phyloP scores from a whole-genome alignment of 2,329 filamentous ascomycete genomes.

The Ophiostoma sp. region DNA sequence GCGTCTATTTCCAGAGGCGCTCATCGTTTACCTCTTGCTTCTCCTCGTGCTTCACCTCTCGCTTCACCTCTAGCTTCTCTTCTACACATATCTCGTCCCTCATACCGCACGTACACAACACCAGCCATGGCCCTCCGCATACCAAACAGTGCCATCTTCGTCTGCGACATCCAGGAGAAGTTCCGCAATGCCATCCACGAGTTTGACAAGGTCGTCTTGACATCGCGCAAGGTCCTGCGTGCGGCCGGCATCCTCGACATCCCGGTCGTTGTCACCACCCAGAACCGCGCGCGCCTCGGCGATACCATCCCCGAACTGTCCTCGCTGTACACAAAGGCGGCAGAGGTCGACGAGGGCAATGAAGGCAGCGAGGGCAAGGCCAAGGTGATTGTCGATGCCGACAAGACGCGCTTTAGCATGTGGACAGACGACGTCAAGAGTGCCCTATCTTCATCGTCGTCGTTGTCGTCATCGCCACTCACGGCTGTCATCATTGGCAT shows the following conservation, averaged over 20 bases:
- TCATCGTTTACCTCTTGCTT: not conserved
- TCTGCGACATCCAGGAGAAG: slow-evolving; percentile 94
- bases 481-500: slow-evolving; percentile 77
- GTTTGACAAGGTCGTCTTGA: slow-evolving; percentile 71
- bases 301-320: slow-evolving; percentile 69
- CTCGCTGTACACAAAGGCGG: slow-evolving; percentile 41
- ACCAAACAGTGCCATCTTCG: slow-evolving; percentile 45
- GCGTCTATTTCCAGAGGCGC: no score
- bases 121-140: slow-evolving; percentile 8
- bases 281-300: slow-evolving; percentile 73
- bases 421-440: slow-evolving; percentile 60
- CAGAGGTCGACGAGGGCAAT: slow-evolving; percentile 29
- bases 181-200: slow-evolving; percentile 79
- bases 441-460: slow-evolving; percentile 21
- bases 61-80: not conserved
- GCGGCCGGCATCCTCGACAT: slow-evolving; percentile 62
- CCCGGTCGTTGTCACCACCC: slow-evolving; percentile 80
- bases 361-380: slow-evolving; percentile 6
- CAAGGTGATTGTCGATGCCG: slow-evolving; percentile 44
- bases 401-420: slow-evolving; percentile 94
- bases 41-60: not conserved
- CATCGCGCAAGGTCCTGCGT: slow-evolving; percentile 62
- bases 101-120: not conserved
- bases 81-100: not conserved
- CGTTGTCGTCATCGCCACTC: slow-evolving; percentile 26